phyloP scores from a whole-genome alignment of 2,329 filamentous ascomycete genomes.

The Colletotrichum endophyticum region DNA sequence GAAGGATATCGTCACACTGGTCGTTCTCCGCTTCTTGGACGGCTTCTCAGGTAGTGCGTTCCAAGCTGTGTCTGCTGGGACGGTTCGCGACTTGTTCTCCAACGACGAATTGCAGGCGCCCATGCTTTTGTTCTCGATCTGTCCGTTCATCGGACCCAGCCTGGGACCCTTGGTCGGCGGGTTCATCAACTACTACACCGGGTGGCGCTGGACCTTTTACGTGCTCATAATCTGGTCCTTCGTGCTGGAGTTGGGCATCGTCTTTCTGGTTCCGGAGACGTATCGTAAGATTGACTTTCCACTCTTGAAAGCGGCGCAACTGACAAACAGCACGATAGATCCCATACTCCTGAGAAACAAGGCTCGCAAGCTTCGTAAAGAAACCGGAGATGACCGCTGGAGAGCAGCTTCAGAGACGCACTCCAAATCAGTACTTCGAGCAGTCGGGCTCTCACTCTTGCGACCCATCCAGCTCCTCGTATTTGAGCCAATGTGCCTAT shows the following conservation, averaged over 20 bases:
- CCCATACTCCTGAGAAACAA: conserved; percentile 76
- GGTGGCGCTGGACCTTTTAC: conserved; percentile 87
- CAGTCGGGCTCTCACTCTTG: conserved; percentile 63
- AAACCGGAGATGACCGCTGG: conserved; percentile 78
- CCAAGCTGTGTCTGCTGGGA: conserved; percentile 79
- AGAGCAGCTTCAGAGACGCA: conserved; percentile 77
- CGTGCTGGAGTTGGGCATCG: conserved; percentile 66
- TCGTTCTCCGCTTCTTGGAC: conserved; percentile 79
- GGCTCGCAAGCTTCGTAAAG: conserved; percentile 70
- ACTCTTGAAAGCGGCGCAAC: neutral
- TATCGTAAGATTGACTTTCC: conserved; percentile 59
- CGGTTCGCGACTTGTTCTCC: conserved; percentile 80
- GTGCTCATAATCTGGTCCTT: conserved; percentile 82
- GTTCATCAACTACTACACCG: conserved; percentile 78
- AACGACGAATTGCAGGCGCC: conserved; percentile 73
- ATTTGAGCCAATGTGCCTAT: conserved; percentile 84
- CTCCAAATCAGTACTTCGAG: conserved; percentile 68
- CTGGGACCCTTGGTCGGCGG: conserved; percentile 71
- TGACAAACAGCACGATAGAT: conserved; percentile 38
- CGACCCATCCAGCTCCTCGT: conserved; percentile 80
- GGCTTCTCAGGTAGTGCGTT: conserved; percentile 74
- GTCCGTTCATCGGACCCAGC: conserved; percentile 67
- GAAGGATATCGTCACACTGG: conserved; percentile 76
- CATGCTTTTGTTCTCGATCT: conserved; percentile 80
- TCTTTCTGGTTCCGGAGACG: conserved; percentile 83